phyloP scores from a whole-genome alignment of 1,139 yeast genomes.

The Taiozyma sp. region DNA sequence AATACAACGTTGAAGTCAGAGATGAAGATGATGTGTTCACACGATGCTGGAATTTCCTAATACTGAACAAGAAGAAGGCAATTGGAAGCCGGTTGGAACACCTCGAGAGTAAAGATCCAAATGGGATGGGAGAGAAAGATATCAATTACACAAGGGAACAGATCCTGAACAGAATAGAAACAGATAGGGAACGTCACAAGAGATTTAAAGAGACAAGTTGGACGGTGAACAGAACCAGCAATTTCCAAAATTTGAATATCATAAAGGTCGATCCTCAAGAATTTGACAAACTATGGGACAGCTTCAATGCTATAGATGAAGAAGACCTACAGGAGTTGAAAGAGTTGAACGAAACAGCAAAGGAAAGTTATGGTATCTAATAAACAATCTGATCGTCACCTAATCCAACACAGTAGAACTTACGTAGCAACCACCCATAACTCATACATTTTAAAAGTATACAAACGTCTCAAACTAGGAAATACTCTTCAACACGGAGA shows the following conservation, averaged over 20 bases:
- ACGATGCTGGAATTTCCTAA: conserved; percentile 45
- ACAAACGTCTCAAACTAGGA: background rate
- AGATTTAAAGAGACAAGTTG: conserved; percentile 72
- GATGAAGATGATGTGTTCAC: conserved; percentile 8
- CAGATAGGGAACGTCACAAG: conserved; percentile 81
- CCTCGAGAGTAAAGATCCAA: conserved; percentile 2
- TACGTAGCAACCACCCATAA: background rate
- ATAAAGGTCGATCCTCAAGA: conserved; percentile 42
- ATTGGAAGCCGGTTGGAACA: conserved; percentile 38
- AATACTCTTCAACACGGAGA: conserved; percentile 38
- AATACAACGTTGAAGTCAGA: background rate
- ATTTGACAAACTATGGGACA: conserved; percentile 56
- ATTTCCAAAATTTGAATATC: background rate
- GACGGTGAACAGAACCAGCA: conserved; percentile 50
- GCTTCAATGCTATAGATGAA: conserved; percentile 39
- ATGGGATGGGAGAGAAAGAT: conserved; percentile 22
- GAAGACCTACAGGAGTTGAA: conserved; percentile 48
- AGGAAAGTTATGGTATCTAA: conserved; percentile 20
- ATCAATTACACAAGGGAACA: conserved; percentile 42
- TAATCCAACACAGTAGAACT: background rate
- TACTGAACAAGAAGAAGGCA: conserved; percentile 45
- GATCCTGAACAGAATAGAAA: conserved; percentile 75
- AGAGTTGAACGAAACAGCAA: conserved; percentile 50
- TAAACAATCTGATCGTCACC: background rate
- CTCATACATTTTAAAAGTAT: background rate